Base-by-base conservation (phyloP, 192 early-diverging fungal genomes). In the Geranomyces michiganensis region DNA sequence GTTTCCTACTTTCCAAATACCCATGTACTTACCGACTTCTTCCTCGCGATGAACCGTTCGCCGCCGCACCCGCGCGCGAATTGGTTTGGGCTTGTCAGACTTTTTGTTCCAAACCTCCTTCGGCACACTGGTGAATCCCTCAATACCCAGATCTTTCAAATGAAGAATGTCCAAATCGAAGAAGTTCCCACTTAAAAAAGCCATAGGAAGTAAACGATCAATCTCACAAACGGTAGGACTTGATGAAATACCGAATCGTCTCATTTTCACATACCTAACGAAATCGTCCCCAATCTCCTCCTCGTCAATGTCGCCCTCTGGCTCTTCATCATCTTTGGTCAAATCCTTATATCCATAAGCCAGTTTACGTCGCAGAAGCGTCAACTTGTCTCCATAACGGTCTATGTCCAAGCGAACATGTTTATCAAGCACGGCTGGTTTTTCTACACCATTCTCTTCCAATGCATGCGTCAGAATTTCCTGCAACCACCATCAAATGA, bases 371-470 rank as follows among this genome's bases (percentile, higher is more conserved):
- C 94, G 83, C 55, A 97, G 77, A 46, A 97, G 95, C 12, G 72
- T 73, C 46, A 98, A 72, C 72, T 89, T 90, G 55, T 70, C 67
- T 1, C 89, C 89, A 73, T 90, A 90, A 26, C 88, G 83, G 41
- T 86, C 85, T 21, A 96, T 78, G 67, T 96, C 94, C 64, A 91
- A 87, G 6, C 86, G 87, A 26, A 95, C 82, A 62, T 95, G 96
- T 33, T 84, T 81, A 55, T 93, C 90, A 21, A 99, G 75, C 30
- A 91, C 85, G 17, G 67, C 77, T 1, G 92, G 72, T 36, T 78
- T 79, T 29, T 86, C 77, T 0, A 93, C 76, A 5, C 96, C 96
- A 73, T 95, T 95, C 46, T 92, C 92, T 47, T 90, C 85, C 12
- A 99, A 82, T 2, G 91, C 78, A 62, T 93, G 92, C 5, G 85